phyloP scores from a whole-genome alignment of 2,329 filamentous ascomycete genomes.

The Colletotrichum tofieldiae region DNA sequence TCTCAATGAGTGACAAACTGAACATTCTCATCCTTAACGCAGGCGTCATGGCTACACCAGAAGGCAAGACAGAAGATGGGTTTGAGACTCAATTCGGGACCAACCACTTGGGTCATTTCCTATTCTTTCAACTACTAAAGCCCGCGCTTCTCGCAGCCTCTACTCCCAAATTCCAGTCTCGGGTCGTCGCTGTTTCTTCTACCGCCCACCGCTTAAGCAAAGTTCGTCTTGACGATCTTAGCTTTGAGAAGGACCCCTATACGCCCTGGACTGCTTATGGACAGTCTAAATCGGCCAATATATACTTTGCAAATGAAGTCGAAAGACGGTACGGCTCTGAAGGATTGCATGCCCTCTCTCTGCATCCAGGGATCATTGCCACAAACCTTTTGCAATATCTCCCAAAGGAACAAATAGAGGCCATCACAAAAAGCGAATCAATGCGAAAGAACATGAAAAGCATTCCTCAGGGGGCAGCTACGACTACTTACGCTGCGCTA shows the following conservation, averaged over 20 bases:
- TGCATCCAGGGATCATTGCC: slow-evolving; percentile 61
- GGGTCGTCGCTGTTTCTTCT: slow-evolving; percentile 63
- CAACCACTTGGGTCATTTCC: slow-evolving; percentile 69
- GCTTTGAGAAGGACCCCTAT: slow-evolving; percentile 48
- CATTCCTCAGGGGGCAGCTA: slow-evolving; percentile 59
- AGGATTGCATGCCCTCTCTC: slow-evolving; percentile 58
- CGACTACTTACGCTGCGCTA: slow-evolving; percentile 56
- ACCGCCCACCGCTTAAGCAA: slow-evolving; percentile 55
- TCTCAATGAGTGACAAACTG: slow-evolving; percentile 49
- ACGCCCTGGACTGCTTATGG: slow-evolving; percentile 58
- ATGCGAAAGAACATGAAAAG: slow-evolving; percentile 28
- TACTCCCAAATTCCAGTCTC: slow-evolving; percentile 57
- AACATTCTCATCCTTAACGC: slow-evolving; percentile 62
- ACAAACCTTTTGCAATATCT: slow-evolving; percentile 7
- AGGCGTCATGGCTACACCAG: slow-evolving; percentile 56
- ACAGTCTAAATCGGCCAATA: slow-evolving; percentile 66
- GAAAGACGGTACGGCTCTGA: slow-evolving; percentile 42
- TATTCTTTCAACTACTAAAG: slow-evolving; percentile 68
- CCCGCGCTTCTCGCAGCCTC: slow-evolving; percentile 55
- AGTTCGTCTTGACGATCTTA: slow-evolving; percentile 52
- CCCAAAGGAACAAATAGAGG: neutral
- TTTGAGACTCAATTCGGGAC: slow-evolving; percentile 62
- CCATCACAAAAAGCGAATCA: neutral
- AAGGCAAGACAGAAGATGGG: slow-evolving; percentile 43
- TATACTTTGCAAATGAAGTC: slow-evolving; percentile 58